Evolutionary conservation across 768 basidiomycete species (phyloP).

Genomic region (Thelephora aurantiotincta): DNA sequence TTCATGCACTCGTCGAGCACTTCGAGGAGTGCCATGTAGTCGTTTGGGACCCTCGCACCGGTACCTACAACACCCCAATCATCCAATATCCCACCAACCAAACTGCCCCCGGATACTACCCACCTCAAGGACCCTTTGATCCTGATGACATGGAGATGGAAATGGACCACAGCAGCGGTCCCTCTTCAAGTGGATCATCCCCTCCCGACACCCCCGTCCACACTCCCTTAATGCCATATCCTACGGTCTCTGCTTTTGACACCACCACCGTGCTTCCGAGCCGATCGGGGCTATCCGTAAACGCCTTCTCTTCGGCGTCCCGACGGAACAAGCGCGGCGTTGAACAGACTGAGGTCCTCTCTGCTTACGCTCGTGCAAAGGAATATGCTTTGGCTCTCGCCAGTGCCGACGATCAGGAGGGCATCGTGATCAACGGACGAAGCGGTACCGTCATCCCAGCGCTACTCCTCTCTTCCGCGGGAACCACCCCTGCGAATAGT

Average conservation of each 20-base stretch:
- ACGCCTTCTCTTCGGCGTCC: conserved; percentile 21
- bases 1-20: conserved; percentile 80
- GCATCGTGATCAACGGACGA: background rate
- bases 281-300: conserved; percentile 17
- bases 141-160: conserved; percentile 78
- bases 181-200: conserved; percentile 21
- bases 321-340: conserved; percentile 14
- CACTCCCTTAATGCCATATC: conserved; percentile 24
- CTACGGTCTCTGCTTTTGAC: conserved; percentile 31
- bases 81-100: conserved; percentile 10
- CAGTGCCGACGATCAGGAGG: conserved; percentile 21
- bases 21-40: conserved; percentile 86
- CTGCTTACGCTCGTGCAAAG: background rate
- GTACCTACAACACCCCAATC: conserved; percentile 4
- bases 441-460: conserved; percentile 49
- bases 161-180: conserved; percentile 26
- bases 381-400: conserved; percentile 13
- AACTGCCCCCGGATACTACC: conserved; percentile 9
- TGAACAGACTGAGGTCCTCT: background rate
- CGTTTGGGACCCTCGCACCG: conserved; percentile 34
- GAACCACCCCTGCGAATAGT: conserved; percentile 31
- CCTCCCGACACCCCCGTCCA: conserved; percentile 32
- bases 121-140: conserved; percentile 37
- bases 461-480: conserved; percentile 33
- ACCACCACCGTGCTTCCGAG: conserved; percentile 40